Base-by-base conservation (phyloP, 2,329 filamentous ascomycete genomes). In the Pseudocercospora eumusae region DNA sequence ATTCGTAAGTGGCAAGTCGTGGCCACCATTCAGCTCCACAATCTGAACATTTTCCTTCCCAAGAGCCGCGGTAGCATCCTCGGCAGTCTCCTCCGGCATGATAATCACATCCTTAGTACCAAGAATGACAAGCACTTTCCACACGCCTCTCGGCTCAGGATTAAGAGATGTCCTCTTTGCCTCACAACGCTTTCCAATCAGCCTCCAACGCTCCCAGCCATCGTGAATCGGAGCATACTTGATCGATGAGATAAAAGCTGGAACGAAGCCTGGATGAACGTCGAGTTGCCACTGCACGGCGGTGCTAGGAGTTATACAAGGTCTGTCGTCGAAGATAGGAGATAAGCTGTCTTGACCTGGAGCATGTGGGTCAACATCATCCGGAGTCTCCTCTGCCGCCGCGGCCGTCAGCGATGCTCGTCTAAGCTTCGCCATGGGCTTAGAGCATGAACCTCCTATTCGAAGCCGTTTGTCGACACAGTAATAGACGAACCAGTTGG, bases 231-330 rank as follows among this genome's bases (percentile, higher is more conserved):
- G 91, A 1, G 87, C 88, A 69, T 89, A 77, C 20, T 86, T 82
- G 67, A 93, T 88, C 28, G 84, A 86, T 61, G 86, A 89, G 69
- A 92, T 83, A 70, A 92, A 92, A 0, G 89, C 84, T 2, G 80
- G 79, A 4, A 91, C 79, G 70, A 91, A 93, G 0, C 89, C 91
- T 0, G 74, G 70, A 72, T 93, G 89, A 27, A 83, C 71, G 36
- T 81, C 77, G 20, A 91, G 77, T 75, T 93, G 90, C 88, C 90
- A 92, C 50, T 79, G 76, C 54, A 92, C 86, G 0, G 89, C 84
- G 3, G 81, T 80, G 0, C 86, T 83, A 3, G 90, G 82, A 7
- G 83, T 86, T 57, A 87, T 79, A 15, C 77, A 69, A 0, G 83
- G 81, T 57, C 83, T 78, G 11, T 76, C 75, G 2, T 78, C 78